These are phyloP conservation scores for Syzygium oleosum DNA, from an alignment of 345 rosid genomes.

Conservation along the genomic window DNA sequence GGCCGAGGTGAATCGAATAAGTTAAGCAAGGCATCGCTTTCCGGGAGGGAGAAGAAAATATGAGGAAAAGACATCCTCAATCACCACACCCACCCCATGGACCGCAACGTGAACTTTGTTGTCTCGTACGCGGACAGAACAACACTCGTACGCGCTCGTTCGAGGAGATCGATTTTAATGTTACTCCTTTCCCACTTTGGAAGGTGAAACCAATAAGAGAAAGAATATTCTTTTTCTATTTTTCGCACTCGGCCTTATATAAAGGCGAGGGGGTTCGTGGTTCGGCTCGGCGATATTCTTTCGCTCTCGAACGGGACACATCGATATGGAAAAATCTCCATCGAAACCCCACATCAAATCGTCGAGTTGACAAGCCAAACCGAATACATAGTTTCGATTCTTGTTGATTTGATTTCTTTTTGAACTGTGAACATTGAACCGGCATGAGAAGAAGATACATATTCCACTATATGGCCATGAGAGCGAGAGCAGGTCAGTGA, in stretches of 20 bases:
- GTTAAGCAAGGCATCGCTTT: neutral
- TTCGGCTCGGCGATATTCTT: no score
- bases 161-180: neutral
- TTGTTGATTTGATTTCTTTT: neutral
- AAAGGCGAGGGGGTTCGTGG: no score
- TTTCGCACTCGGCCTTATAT: no score
- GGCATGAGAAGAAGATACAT: rapidly evolving
- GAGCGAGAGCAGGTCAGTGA: neutral
- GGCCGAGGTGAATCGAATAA: neutral
- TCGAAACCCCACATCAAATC: no score
- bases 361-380: no score
- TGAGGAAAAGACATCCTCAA: neutral
- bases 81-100: neutral
- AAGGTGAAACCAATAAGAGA: neutral
- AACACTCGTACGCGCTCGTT: neutral
- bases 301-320: no score
- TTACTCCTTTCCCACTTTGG: neutral
- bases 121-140: neutral
- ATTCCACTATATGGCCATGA: no score
- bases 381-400: no score
- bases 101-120: neutral
- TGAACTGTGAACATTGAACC: neutral
- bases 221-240: neutral
- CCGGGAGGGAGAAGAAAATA: neutral
- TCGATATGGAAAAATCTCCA: no score